Base-by-base conservation (phyloP, 2,329 filamentous ascomycete species). In the Penicillium fuscoglaucum region DNA sequence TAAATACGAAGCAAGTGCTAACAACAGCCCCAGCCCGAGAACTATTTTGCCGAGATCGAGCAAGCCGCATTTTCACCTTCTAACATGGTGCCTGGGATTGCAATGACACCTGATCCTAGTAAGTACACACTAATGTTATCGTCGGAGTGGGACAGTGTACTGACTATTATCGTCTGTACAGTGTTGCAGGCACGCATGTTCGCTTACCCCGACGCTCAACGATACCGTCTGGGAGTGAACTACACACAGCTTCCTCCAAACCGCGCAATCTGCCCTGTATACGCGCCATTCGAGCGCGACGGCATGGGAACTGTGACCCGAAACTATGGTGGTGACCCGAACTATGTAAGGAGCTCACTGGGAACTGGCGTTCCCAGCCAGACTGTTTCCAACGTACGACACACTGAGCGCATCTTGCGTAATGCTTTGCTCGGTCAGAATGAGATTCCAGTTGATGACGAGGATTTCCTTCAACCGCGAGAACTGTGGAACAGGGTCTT, bases 1-100 rank as follows among this genome's bases (percentile, higher is more conserved):
- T 21, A 26, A 37, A 41, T n/a, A 43, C 43, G 24, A 12, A 7
- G 28, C 35, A 28, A 52, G 21, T 59, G 45, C 50, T 63, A 43
- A 64, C 43, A 28, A 17, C 4, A 57, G n/a, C 5, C 6, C 33
- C 66, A 49, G 87, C 54, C 54, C 8, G 31, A 45, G 24, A 52
- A 89, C 70, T 88, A 87, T 72, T 87, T 87, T 63, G 78, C 80
- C 43, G 86, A 90, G 63, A 83, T 88, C 46, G 87, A 90, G 71
- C 86, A 89, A 74, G 82, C 84, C 0, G 84, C 85, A 1, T 90
- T 89, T 67, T 85, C 83, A 0, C 87, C 87, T 0, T 82, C 82
- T 1, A 85, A 84, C 63, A 76, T 89, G 69, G 83, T 88, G 0
- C 86, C 86, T 0, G 87, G 87, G 1, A 79, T 87, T 48, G 85